A percentile compares a stretch with the other conserved stretches of the same genome.
Evolutionary conservation across 2,329 filamentous ascomycete species (phyloP).

Genomic region (Ascochyta fabae): DNA sequence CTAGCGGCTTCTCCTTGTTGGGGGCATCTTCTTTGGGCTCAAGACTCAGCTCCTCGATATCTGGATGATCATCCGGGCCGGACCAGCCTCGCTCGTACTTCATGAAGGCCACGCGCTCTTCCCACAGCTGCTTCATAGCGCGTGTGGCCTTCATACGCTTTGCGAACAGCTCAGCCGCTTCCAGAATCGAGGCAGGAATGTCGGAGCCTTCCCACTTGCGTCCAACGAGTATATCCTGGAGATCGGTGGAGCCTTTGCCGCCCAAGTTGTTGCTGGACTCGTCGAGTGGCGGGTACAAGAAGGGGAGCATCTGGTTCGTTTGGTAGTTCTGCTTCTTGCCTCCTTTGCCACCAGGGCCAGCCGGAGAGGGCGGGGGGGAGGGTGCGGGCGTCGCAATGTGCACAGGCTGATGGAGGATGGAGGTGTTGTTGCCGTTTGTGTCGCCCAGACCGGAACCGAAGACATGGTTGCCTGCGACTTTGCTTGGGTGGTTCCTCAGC

Average conservation of each 20-base stretch:
- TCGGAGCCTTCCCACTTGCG: constrained; percentile 93
- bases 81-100: constrained; percentile 93
- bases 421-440: constrained; percentile 58
- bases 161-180: constrained; percentile 91
- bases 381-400: constrained; percentile 98
- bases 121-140: constrained; percentile 91
- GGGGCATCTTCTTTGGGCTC: constrained; percentile 41
- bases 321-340: constrained; percentile 99
- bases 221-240: constrained; percentile 81
- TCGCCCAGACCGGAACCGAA: constrained; percentile 60
- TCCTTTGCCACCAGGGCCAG: constrained; percentile 81
- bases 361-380: constrained; percentile 91
- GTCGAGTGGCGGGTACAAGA: constrained; percentile 94
- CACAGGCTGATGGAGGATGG: constrained; percentile 92
- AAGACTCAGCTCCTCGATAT: constrained; percentile 51
- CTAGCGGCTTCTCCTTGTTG: constrained; percentile 48
- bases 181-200: constrained; percentile 90
- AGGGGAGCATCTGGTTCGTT: constrained; percentile 98
- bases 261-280: constrained; percentile 87
- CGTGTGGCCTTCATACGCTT: constrained; percentile 89
- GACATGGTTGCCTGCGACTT: constrained; percentile 54
- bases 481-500: constrained; percentile 74
- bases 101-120: constrained; percentile 88
- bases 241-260: constrained; percentile 81
- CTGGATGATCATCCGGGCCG: constrained; percentile 54